These are phyloP conservation scores for Colletotrichum spinosum DNA, from an alignment of 2,329 filamentous ascomycete species.

Conservation along the genomic window DNA sequence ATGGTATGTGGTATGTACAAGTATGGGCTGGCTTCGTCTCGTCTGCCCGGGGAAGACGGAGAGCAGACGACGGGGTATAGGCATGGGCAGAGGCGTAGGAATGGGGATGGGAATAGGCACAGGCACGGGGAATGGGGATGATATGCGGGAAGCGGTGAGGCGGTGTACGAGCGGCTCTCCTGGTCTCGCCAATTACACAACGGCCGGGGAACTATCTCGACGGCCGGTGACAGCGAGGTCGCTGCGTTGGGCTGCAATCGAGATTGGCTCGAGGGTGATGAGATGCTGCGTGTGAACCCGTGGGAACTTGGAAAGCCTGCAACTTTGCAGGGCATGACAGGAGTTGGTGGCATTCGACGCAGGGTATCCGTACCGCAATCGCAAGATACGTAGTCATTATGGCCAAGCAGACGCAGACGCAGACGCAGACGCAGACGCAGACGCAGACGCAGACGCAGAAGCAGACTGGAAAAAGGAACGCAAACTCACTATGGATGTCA, in stretches of 20 bases:
- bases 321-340: slow-evolving; percentile 20
- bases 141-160: slow-evolving; percentile 38
- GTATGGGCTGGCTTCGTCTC: not conserved
- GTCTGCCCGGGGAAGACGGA: slow-evolving; percentile 26
- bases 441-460: slow-evolving; percentile 3
- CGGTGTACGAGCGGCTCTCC: slow-evolving; percentile 37
- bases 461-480: slow-evolving; percentile 10
- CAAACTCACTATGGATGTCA: slow-evolving; percentile 49
- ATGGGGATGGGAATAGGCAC: no score
- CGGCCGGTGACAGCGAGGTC: slow-evolving; percentile 24
- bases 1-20: not conserved
- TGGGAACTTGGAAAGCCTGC: slow-evolving; percentile 16
- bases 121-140: slow-evolving; percentile 21
- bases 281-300: not conserved
- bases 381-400: not conserved
- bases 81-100: no score
- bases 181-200: slow-evolving; percentile 30
- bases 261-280: slow-evolving; percentile 25
- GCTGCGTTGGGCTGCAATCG: slow-evolving; percentile 25
- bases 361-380: not conserved
- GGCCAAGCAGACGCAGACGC: not conserved
- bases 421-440: slow-evolving; percentile 5
- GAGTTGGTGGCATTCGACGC: not conserved
- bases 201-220: slow-evolving; percentile 12
- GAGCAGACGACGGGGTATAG: not conserved